Percentiles rank a stretch among this genome's conserved stretches.
These are phyloP conservation scores for Neurospora hispaniola DNA, from an alignment of 495 filamentous ascomycete genomes.

Conservation along the genomic window DNA sequence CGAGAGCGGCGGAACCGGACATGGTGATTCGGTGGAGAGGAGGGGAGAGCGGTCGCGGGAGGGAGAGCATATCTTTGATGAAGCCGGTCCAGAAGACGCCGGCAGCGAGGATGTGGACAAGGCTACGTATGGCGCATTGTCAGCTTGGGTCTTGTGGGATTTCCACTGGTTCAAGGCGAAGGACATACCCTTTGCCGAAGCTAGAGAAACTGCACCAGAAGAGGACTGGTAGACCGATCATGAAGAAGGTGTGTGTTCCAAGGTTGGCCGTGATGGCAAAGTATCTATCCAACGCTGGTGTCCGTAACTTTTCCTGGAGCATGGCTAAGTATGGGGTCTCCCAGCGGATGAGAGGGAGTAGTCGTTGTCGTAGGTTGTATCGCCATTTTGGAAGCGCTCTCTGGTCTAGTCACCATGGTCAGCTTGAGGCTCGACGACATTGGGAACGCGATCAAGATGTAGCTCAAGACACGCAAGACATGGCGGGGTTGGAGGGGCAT, in stretches of 20 bases:
- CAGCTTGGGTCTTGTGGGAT: constrained; percentile 1
- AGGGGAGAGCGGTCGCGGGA: constrained; percentile 89
- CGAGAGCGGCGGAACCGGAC: constrained; percentile 87
- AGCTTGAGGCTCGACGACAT: not conserved
- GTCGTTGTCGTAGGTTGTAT: constrained; percentile 65
- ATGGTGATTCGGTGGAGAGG: constrained; percentile 91
- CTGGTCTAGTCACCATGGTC: constrained; percentile 50
- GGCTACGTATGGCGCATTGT: constrained; percentile 35
- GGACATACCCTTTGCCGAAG: constrained; percentile 75
- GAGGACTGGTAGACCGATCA: constrained; percentile 81
- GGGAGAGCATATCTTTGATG: constrained; percentile 85
- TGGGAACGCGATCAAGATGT: not conserved
- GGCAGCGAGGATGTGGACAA: constrained; percentile 76
- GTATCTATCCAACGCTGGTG: constrained; percentile 80
- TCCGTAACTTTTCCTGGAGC: constrained; percentile 66
- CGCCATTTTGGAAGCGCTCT: constrained; percentile 79
- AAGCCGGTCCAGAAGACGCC: constrained; percentile 93
- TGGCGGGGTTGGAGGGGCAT: not conserved
- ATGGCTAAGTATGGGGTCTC: constrained; percentile 90
- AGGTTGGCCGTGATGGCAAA: constrained; percentile 96
- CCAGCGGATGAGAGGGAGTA: constrained; percentile 83
- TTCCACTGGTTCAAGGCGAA: constrained; percentile 12
- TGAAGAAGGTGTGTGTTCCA: constrained; percentile 97
- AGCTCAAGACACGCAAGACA: not conserved
- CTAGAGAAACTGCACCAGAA: constrained; percentile 88